These are phyloP conservation scores for Hyphopichia fennica DNA, from an alignment of 1,139 yeast genomes.

Conservation along the genomic window DNA sequence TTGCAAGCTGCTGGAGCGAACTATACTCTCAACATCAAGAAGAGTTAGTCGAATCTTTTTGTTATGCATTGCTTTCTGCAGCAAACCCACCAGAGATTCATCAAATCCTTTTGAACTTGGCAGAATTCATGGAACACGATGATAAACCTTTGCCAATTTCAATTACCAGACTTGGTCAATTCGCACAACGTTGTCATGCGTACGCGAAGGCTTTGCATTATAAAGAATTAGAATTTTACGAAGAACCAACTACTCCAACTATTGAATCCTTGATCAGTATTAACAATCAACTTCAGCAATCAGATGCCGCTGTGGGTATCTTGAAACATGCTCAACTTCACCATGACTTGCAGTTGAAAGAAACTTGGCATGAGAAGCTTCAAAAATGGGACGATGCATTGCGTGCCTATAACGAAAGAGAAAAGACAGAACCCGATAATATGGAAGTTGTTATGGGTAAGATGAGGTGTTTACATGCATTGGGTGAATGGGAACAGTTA, in stretches of 20 bases:
- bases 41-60: conserved; percentile 81
- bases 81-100: conserved; percentile 95
- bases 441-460: conserved; percentile 93
- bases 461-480: conserved; percentile 95
- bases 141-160: conserved; percentile 92
- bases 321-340: conserved; percentile 93
- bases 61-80: conserved; percentile 84
- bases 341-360: conserved; percentile 88
- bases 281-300: conserved; percentile 91
- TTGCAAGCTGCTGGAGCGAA: conserved; percentile 96
- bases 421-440: conserved; percentile 53
- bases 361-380: conserved; percentile 95
- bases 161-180: conserved; percentile 83
- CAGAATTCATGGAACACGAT: conserved; percentile 97
- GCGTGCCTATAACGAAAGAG: conserved; percentile 79
- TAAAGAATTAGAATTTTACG: conserved; percentile 91
- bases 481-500: conserved; percentile 96
- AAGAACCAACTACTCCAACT: conserved; percentile 89
- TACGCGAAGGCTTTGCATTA: conserved; percentile 97
- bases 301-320: conserved; percentile 98
- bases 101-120: conserved; percentile 82
- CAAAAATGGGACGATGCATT: conserved; percentile 99
- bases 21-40: conserved; percentile 90
- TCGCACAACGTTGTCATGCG: conserved; percentile 95
- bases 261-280: conserved; percentile 90